Conservation (phyloP, 1,284 basidiomycete genomes). For the Cutaneotrichosporon cutaneum region DNA sequence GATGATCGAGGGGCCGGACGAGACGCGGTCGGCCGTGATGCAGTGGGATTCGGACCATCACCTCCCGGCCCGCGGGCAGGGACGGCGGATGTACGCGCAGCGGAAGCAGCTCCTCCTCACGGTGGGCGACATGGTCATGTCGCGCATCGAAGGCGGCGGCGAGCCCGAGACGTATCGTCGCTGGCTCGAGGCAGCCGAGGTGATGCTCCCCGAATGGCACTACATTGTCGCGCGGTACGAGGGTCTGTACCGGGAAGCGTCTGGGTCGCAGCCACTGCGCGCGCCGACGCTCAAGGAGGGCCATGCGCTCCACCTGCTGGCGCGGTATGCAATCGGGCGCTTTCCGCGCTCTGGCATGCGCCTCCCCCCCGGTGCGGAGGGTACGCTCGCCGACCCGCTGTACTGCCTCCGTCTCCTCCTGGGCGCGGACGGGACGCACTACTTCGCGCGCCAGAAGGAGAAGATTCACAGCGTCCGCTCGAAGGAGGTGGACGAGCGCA, state of each 20-base stretch:
- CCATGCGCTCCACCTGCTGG: slow-evolving; percentile 3
- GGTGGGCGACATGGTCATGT: neutral
- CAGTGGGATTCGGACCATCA: neutral
- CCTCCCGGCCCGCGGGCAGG: neutral
- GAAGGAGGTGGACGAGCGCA: neutral
- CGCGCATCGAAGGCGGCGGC: neutral
- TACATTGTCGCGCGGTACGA: neutral
- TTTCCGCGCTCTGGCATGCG: neutral
- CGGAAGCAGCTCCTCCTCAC: slow-evolving; percentile 3
- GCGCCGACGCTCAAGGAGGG: neutral
- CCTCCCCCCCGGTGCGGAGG: neutral
- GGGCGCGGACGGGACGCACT: neutral
- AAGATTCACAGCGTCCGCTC: neutral
- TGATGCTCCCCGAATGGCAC: neutral
- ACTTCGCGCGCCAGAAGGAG: neutral
- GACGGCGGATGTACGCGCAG: neutral
- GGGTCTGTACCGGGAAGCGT: neutral
- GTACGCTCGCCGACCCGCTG: neutral
- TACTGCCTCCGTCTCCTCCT: neutral
- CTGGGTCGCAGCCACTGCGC: neutral
- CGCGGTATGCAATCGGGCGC: neutral
- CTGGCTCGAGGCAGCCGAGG: neutral
- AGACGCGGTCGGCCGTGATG: neutral
- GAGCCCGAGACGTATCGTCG: neutral
- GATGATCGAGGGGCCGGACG: neutral